These are phyloP conservation scores for Waltergamsia citrina DNA, from an alignment of 2,329 filamentous ascomycete species.

Conservation along the genomic window DNA sequence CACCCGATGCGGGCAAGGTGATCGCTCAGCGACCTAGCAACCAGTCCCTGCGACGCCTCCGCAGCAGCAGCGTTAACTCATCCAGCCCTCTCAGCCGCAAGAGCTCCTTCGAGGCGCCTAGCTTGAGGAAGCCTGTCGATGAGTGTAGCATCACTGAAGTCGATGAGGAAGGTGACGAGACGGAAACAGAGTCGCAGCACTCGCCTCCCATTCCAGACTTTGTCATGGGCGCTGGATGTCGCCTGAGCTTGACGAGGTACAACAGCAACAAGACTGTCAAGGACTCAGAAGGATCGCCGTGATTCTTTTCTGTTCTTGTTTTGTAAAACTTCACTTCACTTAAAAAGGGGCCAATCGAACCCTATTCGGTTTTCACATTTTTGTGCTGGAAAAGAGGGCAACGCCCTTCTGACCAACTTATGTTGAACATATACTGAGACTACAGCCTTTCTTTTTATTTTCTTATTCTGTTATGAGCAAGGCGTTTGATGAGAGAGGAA, in stretches of 20 bases:
- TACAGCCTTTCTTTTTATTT: neutral
- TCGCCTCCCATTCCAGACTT: constrained; percentile 54
- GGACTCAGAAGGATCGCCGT: no score
- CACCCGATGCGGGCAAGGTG: constrained; percentile 57
- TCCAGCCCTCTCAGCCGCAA: constrained; percentile 38
- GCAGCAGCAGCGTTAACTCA: constrained; percentile 41
- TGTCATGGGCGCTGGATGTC: constrained; percentile 44
- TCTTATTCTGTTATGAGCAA: neutral
- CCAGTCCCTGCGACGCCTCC: constrained; percentile 40
- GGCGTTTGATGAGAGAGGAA: neutral
- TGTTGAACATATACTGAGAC: no score
- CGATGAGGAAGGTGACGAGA: constrained; percentile 13
- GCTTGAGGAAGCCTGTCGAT: constrained; percentile 8
- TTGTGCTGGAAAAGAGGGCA: no score
- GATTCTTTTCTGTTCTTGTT: no score
- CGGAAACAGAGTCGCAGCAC: constrained; percentile 33
- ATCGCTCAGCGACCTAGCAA: constrained; percentile 45
- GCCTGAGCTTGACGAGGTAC: constrained; percentile 38
- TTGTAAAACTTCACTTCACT: no score
- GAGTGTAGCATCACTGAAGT: constrained; percentile 12
- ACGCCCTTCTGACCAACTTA: no score
- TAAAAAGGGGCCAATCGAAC: no score
- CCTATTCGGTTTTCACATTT: no score
- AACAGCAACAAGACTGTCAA: constrained; percentile 22
- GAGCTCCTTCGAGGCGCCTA: constrained; percentile 39